A percentile compares a stretch with the other conserved stretches of the same genome.
Evolutionary conservation across 345 rosid genomes (phyloP).

Genomic region (Trapa incisa): DNA sequence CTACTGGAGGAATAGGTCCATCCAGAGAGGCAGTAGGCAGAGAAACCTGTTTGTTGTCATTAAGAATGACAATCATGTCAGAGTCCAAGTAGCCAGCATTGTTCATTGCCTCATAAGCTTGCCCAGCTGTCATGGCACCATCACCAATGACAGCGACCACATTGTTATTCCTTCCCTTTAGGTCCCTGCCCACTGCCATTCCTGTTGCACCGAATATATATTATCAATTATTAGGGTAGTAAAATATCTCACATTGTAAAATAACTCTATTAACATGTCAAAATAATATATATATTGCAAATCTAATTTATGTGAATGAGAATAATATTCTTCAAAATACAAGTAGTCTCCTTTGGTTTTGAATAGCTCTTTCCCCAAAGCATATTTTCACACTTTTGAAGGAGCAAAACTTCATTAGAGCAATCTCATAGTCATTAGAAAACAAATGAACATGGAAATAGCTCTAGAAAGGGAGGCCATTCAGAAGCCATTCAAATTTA

Average conservation of each 20-base stretch:
- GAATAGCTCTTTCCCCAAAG: too few species aligned
- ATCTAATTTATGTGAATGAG: neutral
- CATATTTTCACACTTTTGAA: too few species aligned
- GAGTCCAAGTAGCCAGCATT: conserved; percentile 94
- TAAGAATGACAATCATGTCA: conserved; percentile 91
- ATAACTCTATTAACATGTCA: neutral
- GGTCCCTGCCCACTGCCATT: conserved; percentile 94
- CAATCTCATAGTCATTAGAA: too few species aligned
- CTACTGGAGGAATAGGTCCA: conserved; percentile 93
- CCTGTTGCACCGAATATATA: conserved; percentile 26
- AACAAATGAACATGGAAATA: too few species aligned
- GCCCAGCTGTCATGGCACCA: conserved; percentile 99
- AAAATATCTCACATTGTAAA: neutral
- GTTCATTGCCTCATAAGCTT: conserved; percentile 99
- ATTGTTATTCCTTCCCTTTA: conserved; percentile 59
- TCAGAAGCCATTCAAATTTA: too few species aligned
- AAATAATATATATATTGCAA: neutral
- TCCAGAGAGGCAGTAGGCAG: conserved; percentile 88
- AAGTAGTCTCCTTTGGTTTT: too few species aligned
- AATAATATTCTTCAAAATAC: neutral
- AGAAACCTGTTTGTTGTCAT: conserved; percentile 96
- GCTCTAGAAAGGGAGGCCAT: too few species aligned
- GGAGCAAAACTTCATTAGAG: too few species aligned
- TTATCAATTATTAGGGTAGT: neutral
- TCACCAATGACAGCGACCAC: conserved; percentile 87